phyloP scores from a whole-genome alignment of 306 rosid genomes.

The Acacia crassicarpa region DNA sequence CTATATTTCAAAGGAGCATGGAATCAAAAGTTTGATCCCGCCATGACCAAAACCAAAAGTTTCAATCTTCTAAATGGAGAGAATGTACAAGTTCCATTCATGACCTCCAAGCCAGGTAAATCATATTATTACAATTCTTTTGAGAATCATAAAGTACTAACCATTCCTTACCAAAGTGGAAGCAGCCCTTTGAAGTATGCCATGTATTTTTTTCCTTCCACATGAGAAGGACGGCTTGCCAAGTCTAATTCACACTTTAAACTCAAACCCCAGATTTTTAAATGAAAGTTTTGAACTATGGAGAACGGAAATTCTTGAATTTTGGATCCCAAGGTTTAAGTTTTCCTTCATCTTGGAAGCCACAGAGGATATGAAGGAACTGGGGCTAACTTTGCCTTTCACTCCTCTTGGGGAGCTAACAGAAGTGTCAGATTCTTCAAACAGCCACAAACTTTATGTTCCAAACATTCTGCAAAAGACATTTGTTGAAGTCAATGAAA shows the following conservation, averaged over 20 bases:
- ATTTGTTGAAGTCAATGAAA: neutral
- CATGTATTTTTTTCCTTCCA: neutral
- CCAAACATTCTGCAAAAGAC: neutral
- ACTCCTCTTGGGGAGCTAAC: neutral
- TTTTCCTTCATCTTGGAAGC: neutral
- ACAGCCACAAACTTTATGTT: neutral
- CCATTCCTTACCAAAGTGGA: neutral
- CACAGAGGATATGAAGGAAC: neutral
- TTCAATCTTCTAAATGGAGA: neutral
- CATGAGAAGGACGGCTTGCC: neutral
- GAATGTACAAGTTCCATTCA: neutral
- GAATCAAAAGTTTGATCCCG: neutral
- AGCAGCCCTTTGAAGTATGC: neutral
- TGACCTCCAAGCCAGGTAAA: no score
- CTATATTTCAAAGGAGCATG: constrained; percentile 3
- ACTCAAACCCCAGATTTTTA: neutral
- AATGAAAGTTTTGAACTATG: neutral
- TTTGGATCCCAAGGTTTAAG: neutral
- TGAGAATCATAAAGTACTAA: neutral
- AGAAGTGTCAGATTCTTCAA: neutral
- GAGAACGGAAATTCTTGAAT: neutral
- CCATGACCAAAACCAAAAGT: neutral
- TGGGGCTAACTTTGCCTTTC: neutral
- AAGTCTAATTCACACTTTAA: neutral
- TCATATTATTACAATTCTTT: neutral